phyloP scores from a whole-genome alignment of 345 rosid species.

The Abelmoschus esculentus region DNA sequence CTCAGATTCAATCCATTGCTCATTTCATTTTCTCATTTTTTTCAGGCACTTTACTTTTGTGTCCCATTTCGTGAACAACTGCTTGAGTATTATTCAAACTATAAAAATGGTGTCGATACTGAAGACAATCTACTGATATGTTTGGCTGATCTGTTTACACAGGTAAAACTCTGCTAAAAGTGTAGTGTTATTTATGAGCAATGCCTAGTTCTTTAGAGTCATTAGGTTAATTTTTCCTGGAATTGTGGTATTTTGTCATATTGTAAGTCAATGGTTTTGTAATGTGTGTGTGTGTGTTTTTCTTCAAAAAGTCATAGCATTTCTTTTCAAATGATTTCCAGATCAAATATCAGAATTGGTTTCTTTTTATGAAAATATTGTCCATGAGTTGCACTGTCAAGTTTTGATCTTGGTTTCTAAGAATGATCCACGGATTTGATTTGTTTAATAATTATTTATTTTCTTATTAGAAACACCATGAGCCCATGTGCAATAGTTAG shows the following conservation, averaged over 20 bases:
- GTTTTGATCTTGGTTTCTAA: background rate
- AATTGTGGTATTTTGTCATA: background rate
- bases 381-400: background rate
- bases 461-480: background rate
- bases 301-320: background rate
- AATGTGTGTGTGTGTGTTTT: background rate
- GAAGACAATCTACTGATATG: conserved; percentile 97
- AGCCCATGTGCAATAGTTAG: background rate
- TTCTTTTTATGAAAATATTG: no score
- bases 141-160: conserved; percentile 88
- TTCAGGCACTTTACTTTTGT: conserved; percentile 84
- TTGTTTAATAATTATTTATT: background rate
- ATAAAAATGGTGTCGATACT: conserved; percentile 65
- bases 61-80: conserved; percentile 64
- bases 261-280: background rate
- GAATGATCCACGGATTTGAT: background rate
- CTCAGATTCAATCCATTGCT: background rate
- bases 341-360: no score
- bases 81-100: conserved; percentile 77
- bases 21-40: background rate
- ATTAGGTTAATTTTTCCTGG: background rate
- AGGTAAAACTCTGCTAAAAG: conserved; percentile 36
- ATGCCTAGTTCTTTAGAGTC: background rate
- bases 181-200: background rate
- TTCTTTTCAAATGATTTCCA: no score